A percentile compares a stretch with the other conserved stretches of the same genome.
Conservation (phyloP, 495 filamentous ascomycete species). For the Neurospora sp. region DNA sequence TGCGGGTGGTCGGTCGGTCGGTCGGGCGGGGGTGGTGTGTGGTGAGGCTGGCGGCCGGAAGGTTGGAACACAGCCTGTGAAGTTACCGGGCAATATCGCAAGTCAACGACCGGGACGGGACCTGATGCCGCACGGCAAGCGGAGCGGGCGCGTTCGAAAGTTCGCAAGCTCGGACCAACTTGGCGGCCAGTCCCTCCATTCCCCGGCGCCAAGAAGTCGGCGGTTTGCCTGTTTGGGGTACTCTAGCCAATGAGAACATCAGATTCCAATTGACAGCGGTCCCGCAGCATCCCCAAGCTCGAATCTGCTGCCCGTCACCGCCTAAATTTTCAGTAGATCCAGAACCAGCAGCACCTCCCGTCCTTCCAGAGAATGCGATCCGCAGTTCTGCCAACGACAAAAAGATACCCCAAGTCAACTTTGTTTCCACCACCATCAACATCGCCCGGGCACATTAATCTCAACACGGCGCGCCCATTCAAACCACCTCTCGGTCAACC, state of each 20-base stretch:
- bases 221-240: not conserved
- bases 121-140: not conserved
- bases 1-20: slow-evolving; percentile 13
- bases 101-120: not conserved
- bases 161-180: slow-evolving; percentile 8
- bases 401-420: not conserved
- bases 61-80: not conserved
- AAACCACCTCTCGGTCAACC: too few relatives aligned
- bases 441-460: too few relatives aligned
- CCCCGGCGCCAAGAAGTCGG: not conserved
- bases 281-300: slow-evolving; percentile 3
- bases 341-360: not conserved
- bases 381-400: not conserved
- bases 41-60: not conserved
- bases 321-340: slow-evolving; percentile 21
- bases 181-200: not conserved
- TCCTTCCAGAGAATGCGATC: not conserved
- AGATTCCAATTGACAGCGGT: slow-evolving; percentile 5
- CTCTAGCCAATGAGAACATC: not conserved
- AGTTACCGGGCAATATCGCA: not conserved
- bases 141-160: slow-evolving; percentile 1
- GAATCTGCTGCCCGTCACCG: slow-evolving; percentile 18
- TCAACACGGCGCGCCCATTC: too few relatives aligned
- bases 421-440: not conserved
- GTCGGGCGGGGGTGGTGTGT: not conserved